These are phyloP conservation scores for Aspergillus melleus DNA, from an alignment of 2,329 filamentous ascomycete species.

Conservation along the genomic window DNA sequence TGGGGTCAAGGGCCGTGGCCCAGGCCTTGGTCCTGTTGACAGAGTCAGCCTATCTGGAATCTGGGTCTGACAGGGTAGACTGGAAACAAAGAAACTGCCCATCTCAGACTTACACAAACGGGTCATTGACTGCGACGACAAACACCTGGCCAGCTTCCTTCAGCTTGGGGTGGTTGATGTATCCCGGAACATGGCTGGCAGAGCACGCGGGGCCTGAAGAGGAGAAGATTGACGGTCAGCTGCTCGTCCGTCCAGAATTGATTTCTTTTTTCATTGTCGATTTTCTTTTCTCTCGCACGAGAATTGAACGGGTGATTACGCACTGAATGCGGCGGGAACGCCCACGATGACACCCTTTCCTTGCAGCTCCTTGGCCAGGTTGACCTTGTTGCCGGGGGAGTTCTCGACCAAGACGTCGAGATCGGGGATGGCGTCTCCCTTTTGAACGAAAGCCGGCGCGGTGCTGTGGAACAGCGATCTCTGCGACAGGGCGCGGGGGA, in stretches of 20 bases:
- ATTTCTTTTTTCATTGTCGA: background rate
- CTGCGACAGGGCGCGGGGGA: slow-evolving; percentile 33
- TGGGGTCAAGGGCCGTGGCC: slow-evolving; percentile 74
- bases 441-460: slow-evolving; percentile 59
- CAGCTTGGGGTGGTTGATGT: slow-evolving; percentile 75
- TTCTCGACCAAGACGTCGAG: slow-evolving; percentile 76
- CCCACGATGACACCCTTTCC: slow-evolving; percentile 81
- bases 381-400: slow-evolving; percentile 90
- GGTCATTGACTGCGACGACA: slow-evolving; percentile 89
- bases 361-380: slow-evolving; percentile 74
- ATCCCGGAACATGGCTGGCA: slow-evolving; percentile 76
- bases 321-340: slow-evolving; percentile 75
- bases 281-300: background rate
- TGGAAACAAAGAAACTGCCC: background rate
- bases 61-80: background rate
- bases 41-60: slow-evolving; percentile 4
- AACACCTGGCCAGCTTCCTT: slow-evolving; percentile 82
- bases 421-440: slow-evolving; percentile 76
- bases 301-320: slow-evolving; percentile 24
- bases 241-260: background rate
- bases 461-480: slow-evolving; percentile 41
- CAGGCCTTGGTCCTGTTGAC: slow-evolving; percentile 82
- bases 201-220: slow-evolving; percentile 61
- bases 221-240: slow-evolving; percentile 4
- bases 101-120: slow-evolving; percentile 76